A percentile compares a stretch with the other conserved stretches of the same genome.
Evolutionary conservation across 2,329 filamentous ascomycete species (phyloP).

Genomic region (Fusarium haematococcum): DNA sequence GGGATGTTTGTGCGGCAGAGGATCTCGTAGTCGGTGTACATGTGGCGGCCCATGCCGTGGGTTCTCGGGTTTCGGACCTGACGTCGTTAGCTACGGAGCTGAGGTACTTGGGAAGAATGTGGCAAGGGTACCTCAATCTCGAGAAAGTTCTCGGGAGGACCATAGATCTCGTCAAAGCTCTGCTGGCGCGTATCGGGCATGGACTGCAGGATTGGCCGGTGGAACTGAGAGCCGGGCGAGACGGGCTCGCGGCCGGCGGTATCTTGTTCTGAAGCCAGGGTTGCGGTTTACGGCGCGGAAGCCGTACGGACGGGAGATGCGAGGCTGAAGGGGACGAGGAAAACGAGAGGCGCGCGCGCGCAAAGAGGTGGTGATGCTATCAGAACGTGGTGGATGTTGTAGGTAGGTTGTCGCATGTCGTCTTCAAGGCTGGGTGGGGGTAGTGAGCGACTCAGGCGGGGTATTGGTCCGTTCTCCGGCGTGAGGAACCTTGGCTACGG

Average conservation of each 20-base stretch:
- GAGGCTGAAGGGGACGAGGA: background rate
- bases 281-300: slow-evolving; percentile 47
- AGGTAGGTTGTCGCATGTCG: slow-evolving; percentile 27
- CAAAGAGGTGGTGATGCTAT: background rate
- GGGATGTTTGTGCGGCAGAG: slow-evolving; percentile 98
- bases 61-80: slow-evolving; percentile 95
- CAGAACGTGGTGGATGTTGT: slow-evolving; percentile 2
- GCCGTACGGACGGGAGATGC: background rate
- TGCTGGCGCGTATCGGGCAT: slow-evolving; percentile 84
- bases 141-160: slow-evolving; percentile 97
- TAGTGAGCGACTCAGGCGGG: slow-evolving; percentile 2
- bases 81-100: background rate
- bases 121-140: slow-evolving; percentile 84
- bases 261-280: slow-evolving; percentile 58
- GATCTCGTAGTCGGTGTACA: slow-evolving; percentile 99
- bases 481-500: background rate
- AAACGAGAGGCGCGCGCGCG: background rate
- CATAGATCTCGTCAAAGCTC: slow-evolving; percentile 99
- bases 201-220: slow-evolving; percentile 71
- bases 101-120: background rate
- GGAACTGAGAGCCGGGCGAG: slow-evolving; percentile 52
- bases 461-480: background rate
- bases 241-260: slow-evolving; percentile 46
- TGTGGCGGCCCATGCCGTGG: slow-evolving; percentile 91
- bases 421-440: slow-evolving; percentile 9